phyloP scores from a whole-genome alignment of 2,329 filamentous ascomycete genomes.

The Exophiala phaeomuriformis region DNA sequence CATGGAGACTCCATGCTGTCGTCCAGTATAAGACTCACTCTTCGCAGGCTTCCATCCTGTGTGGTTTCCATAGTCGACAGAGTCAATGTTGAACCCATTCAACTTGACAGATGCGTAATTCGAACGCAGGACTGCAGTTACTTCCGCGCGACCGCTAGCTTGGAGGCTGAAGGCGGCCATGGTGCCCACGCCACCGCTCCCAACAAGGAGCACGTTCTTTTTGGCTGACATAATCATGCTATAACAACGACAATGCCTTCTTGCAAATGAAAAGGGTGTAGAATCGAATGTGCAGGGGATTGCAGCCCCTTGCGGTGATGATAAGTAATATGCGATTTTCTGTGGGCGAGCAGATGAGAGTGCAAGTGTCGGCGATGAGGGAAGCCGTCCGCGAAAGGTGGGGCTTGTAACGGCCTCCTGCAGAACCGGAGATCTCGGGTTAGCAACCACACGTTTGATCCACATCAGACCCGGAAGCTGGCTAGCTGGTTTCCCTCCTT shows the following conservation, averaged over 20 bases:
- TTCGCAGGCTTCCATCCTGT: constrained; percentile 38
- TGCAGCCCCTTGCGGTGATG: too few species aligned
- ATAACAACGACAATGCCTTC: neutral
- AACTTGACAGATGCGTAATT: constrained; percentile 46
- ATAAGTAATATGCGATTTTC: too few species aligned
- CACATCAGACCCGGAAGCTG: too few species aligned
- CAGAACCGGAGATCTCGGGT: too few species aligned
- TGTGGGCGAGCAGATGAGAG: too few species aligned
- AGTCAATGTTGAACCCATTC: constrained; percentile 49
- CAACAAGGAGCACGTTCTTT: constrained; percentile 46
- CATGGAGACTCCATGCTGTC: neutral
- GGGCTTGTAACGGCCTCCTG: too few species aligned
- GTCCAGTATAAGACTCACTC: neutral
- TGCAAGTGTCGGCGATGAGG: too few species aligned
- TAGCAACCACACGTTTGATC: too few species aligned
- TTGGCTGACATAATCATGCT: constrained; percentile 18
- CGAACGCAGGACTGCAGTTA: constrained; percentile 51
- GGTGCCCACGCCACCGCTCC: constrained; percentile 51
- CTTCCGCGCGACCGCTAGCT: constrained; percentile 42
- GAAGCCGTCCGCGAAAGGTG: too few species aligned
- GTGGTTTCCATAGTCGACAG: constrained; percentile 41
- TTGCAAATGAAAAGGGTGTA: neutral
- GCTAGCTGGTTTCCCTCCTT: too few species aligned
- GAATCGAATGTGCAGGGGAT: too few species aligned
- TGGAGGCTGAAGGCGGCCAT: constrained; percentile 52